These are phyloP conservation scores for Desmodesmus armatus DNA, from an alignment of 139 green algal genomes.

Conservation along the genomic window DNA sequence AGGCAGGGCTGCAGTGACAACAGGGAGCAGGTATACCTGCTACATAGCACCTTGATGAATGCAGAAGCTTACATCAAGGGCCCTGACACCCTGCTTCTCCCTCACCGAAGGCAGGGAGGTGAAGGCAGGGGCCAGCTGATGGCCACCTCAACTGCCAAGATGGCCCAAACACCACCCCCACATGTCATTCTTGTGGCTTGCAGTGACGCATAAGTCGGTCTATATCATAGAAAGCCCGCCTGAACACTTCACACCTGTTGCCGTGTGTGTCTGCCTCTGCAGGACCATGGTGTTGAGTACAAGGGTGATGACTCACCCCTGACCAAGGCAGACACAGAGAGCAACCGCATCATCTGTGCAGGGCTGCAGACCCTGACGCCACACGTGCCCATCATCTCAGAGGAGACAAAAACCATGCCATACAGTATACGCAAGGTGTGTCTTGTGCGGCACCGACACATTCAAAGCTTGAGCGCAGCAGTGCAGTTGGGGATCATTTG, in stretches of 20 bases:
- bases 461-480: too few relatives aligned
- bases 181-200: not conserved
- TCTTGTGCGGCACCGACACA: not conserved
- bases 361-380: constrained; percentile 65
- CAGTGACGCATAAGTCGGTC: too few relatives aligned
- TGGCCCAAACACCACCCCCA: too few relatives aligned
- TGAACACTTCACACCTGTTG: not conserved
- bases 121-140: too few relatives aligned
- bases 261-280: not conserved
- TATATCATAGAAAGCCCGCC: not conserved
- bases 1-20: not conserved
- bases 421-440: constrained; percentile 75
- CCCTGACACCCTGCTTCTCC: too few relatives aligned
- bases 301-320: constrained; percentile 86
- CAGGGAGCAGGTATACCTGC: not conserved
- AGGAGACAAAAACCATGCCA: constrained; percentile 80
- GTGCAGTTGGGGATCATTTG: too few relatives aligned
- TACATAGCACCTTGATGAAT: not conserved
- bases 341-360: constrained; percentile 84
- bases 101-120: too few relatives aligned
- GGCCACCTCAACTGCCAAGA: too few relatives aligned
- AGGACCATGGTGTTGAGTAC: constrained; percentile 73
- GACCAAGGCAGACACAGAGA: constrained; percentile 80
- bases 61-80: too few relatives aligned
- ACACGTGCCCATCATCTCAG: constrained; percentile 89